Base-by-base conservation (phyloP, 2,329 filamentous ascomycete genomes). In the Pseudogymnoascus sp. region DNA sequence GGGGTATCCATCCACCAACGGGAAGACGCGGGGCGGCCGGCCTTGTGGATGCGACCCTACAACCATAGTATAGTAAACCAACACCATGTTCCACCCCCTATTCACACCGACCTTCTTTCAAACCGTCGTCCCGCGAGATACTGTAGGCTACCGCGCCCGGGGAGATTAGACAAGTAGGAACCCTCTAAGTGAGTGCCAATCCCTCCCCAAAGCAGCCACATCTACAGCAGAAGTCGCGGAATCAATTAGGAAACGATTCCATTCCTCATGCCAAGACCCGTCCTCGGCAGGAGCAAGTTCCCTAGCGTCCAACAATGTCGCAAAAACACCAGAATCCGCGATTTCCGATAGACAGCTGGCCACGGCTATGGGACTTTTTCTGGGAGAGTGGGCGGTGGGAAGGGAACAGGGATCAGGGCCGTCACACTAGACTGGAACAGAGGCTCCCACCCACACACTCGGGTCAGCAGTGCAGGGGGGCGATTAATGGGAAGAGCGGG, bases 161-260 rank as follows among this genome's bases (percentile, higher is more conserved):
- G 47, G 47, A 53, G 47, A 53, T 53, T 53, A 16, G 47, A 53
- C 47, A 53, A 28, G 47, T 16, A 53, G 47, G 47, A 53, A 16
- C 23, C 14, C 23, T 53, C 14, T 14, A 31, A 31, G 47, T 5
- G 25, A 3, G 16, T 31, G 47, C 4, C 14, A 53, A 53, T 31
- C 47, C 14, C 23, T 53, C 47, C 47, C n/a, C 23, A 53, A 53
- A 31, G 1, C 7, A 53, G 14, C 47, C 47, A 31, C 47, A 31
- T 53, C 23, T 31, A 7, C 23, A 31, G 47, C 47, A 28, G 25
- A 28, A 53, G 14, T n/a, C 23, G 4, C 47, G 5, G 25, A 53
- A 31, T 14, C 47, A 16, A 11, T 31, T 31, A 31, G 47, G 25
- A 16, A 53, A 28, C 11, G 14, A 31, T 53, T 16, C 47, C 25